phyloP scores from a whole-genome alignment of 2,329 filamentous ascomycete genomes.

The Fusarium duplospermum region DNA sequence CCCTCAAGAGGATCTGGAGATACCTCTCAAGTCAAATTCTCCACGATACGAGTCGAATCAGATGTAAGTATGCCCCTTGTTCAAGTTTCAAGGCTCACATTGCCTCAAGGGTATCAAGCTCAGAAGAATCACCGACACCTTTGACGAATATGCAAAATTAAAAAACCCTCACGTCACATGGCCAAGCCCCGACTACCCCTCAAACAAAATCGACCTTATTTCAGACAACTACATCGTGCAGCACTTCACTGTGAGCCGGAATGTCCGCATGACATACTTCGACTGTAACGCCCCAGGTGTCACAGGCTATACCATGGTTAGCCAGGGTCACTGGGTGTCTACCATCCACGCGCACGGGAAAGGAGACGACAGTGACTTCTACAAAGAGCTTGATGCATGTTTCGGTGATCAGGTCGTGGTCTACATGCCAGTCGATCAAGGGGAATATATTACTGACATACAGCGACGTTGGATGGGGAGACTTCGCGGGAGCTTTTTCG shows the following conservation, averaged over 20 bases:
- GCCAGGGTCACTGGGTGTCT: background rate
- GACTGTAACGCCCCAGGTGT: background rate
- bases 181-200: background rate
- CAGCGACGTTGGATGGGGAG: background rate
- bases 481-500: too few relatives aligned
- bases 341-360: background rate
- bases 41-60: background rate
- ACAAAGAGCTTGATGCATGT: background rate
- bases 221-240: background rate
- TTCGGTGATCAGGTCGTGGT: background rate
- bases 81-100: background rate
- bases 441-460: background rate
- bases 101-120: background rate
- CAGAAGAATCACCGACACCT: background rate
- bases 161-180: background rate
- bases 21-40: background rate
- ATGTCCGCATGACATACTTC: background rate
- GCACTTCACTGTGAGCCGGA: background rate
- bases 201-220: background rate
- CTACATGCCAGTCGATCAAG: background rate
- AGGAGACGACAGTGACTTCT: background rate
- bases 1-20: background rate
- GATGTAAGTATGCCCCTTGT: background rate
- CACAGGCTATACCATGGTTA: background rate
- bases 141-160: background rate